Evolutionary conservation across 345 rosid genomes (phyloP), one percentile per base, ranked within the genome.

Genomic region (Erucastrum elatum): DNA sequence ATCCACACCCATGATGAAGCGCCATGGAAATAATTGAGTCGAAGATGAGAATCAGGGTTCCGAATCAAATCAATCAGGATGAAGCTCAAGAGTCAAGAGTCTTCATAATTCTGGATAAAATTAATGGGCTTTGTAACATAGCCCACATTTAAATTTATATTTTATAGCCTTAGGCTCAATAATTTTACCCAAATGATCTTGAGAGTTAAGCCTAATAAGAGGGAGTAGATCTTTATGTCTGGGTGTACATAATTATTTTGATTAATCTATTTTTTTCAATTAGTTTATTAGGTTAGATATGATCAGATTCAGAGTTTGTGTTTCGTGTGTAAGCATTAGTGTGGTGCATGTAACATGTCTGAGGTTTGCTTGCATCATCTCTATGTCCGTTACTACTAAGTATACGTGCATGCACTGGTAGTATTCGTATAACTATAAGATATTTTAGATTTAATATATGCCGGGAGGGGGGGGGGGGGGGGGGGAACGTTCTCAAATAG

Each of bases 1-100:
- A 46, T 31, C 62, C 73, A 46, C 84, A 81, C 53, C 82, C 89
- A 64, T 29, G 80, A 34, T n/a, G 80, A 75, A 84, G 72, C 75
- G 87, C 87, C 88, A 86, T 88, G 30, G 76, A 15, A 69, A 51
- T 55, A 62, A 63, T 1, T 2, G 59, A 49, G 35, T 37, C 71
- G 26, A n/a, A 49, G 56, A 49, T 49, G 3, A 49, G 56, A 49
- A 49, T 49, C 7, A 49, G 7, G 5, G 46, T 34, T 35, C 17
- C 66, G 33, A 49, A 49, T 12, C 5, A 15, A 13, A 67, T 26
- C 79, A 21, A 75, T 21, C 11, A 17, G 30, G 35, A 60, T 13
- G 53, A 68, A 61, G 30, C 64, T 25, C 29, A 8, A 53, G 59
- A n/a, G n/a, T n/a, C n/a, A n/a, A n/a, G n/a, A 53, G 64, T 61